These are phyloP conservation scores for Saturnispora zaruensis DNA, from an alignment of 805 yeast species.

Conservation along the genomic window DNA sequence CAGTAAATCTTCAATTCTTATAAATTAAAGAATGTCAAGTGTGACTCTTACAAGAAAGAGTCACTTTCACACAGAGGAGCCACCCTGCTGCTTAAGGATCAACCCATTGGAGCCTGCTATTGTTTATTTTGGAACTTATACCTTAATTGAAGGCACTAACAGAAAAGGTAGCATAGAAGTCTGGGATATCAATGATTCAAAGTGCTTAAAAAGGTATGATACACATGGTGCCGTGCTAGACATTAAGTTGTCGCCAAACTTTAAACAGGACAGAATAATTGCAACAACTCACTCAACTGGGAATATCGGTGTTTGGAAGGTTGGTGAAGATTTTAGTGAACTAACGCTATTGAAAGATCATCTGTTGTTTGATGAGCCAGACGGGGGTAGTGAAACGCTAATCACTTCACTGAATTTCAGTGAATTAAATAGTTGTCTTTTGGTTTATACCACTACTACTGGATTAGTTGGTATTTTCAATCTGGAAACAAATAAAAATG, in stretches of 20 bases:
- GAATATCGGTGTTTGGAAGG: slow-evolving; percentile 54
- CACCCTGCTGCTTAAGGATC: slow-evolving; percentile 76
- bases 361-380: slow-evolving; percentile 37
- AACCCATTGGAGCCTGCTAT: slow-evolving; percentile 41
- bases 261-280: slow-evolving; percentile 29
- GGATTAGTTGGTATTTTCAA: slow-evolving; percentile 49
- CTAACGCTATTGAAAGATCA: slow-evolving; percentile 25
- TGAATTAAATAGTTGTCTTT: slow-evolving; percentile 28
- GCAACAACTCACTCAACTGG: slow-evolving; percentile 80
- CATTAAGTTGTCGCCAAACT: slow-evolving; percentile 50
- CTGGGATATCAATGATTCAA: slow-evolving; percentile 17
- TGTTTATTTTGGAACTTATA: slow-evolving; percentile 72
- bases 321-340: slow-evolving; percentile 17
- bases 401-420: slow-evolving; percentile 61
- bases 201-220: slow-evolving; percentile 15
- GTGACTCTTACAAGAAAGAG: slow-evolving; percentile 20
- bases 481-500: background rate
- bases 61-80: slow-evolving; percentile 41
- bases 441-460: slow-evolving; percentile 57
- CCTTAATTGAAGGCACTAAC: slow-evolving; percentile 48
- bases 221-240: slow-evolving; percentile 69
- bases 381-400: slow-evolving; percentile 29
- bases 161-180: slow-evolving; percentile 58
- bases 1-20: too few relatives aligned
- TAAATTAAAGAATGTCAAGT: background rate